Evolutionary conservation across 495 filamentous ascomycete genomes (phyloP).

Genomic region (Aspergillus bridgeri): DNA sequence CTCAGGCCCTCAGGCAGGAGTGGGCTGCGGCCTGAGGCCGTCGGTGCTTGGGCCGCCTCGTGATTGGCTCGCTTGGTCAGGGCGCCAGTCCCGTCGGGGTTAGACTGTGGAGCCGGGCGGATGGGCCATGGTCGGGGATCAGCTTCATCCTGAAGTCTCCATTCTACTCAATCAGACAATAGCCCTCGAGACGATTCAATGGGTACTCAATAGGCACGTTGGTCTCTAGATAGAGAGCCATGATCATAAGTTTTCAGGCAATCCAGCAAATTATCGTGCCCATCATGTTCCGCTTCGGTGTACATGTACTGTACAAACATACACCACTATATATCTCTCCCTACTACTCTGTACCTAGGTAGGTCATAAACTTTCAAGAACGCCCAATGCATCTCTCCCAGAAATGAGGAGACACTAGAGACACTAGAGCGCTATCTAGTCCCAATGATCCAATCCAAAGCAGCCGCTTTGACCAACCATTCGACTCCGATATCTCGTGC

Average conservation of each 20-base stretch:
- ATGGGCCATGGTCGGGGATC: slow-evolving; percentile 8
- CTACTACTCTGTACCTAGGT: not conserved
- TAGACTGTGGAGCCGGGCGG: slow-evolving; percentile 11
- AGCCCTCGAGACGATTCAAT: not conserved
- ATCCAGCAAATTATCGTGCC: not conserved
- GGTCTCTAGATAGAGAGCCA: not conserved
- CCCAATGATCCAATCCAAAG: not conserved
- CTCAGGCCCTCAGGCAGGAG: no score
- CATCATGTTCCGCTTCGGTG: no score
- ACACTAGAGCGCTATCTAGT: not conserved
- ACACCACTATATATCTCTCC: no score
- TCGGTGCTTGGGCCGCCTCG: not conserved
- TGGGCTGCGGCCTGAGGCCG: slow-evolving; percentile 1
- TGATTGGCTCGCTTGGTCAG: slow-evolving; percentile 4
- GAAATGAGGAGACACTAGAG: not conserved
- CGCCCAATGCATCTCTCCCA: not conserved
- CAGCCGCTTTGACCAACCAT: slow-evolving; percentile 19
- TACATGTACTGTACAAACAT: no score
- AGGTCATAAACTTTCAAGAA: not conserved
- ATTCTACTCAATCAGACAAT: no score
- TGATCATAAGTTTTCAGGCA: no score
- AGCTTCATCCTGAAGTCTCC: not conserved
- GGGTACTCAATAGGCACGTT: no score
- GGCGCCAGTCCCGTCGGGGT: not conserved
- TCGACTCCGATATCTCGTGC: slow-evolving; percentile 11